These are phyloP conservation scores for Sclerotinia trifoliorum DNA, from an alignment of 2,329 filamentous ascomycete species.

Conservation along the genomic window DNA sequence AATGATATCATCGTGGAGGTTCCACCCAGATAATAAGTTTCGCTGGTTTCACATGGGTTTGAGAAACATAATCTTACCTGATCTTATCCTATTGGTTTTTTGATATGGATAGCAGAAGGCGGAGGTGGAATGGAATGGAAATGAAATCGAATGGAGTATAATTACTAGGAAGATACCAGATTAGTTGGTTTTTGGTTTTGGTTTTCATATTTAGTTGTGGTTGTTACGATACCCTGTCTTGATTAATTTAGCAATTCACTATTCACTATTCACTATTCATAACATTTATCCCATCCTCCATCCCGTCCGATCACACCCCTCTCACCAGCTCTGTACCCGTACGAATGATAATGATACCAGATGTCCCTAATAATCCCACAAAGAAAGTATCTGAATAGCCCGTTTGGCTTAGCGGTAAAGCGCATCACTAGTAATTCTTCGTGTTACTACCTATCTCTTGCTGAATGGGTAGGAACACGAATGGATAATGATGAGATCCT, in stretches of 20 bases:
- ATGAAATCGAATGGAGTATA: background rate
- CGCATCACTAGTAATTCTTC: background rate
- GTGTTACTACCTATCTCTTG: too few relatives aligned
- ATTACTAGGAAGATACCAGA: background rate
- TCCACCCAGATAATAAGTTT: background rate
- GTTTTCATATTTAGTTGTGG: background rate
- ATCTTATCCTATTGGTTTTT: background rate
- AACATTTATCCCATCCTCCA: too few relatives aligned
- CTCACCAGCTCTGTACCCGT: background rate
- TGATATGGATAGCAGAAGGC: background rate
- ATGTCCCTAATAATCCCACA: too few relatives aligned
- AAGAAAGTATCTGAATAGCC: background rate
- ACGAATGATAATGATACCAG: background rate
- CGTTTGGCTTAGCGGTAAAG: constrained; percentile 1
- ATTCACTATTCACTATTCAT: background rate
- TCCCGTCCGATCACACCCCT: too few relatives aligned
- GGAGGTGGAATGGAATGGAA: too few relatives aligned
- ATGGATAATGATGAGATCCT: constrained; percentile 1
- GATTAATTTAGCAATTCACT: background rate
- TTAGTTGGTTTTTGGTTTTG: background rate
- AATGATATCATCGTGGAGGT: background rate
- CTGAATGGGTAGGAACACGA: background rate
- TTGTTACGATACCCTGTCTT: background rate
- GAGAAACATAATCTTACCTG: background rate
- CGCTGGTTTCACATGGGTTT: background rate